Evolutionary conservation across 257 asterid genomes (phyloP), one percentile per base, ranked within the genome.

Genomic region (Lithospermum erythrorhizon): DNA sequence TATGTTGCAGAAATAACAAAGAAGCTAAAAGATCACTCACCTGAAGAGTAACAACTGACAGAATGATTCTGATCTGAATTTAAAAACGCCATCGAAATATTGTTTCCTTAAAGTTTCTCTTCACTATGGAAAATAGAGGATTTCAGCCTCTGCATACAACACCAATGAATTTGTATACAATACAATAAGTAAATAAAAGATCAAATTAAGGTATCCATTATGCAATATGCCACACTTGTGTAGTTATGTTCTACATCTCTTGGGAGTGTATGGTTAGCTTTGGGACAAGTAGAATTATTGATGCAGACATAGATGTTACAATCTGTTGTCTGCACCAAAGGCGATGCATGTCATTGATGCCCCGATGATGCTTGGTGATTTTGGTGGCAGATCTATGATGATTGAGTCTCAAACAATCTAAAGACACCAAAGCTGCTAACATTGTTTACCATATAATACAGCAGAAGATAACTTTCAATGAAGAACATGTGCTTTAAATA

Each of bases 1-100:
- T 84, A 84, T 29, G 75, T 76, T 53, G 95, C 97, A 47, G 73
- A 76, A 67, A 81, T 86, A 53, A 73, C 95, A 15, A 84, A 56
- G 61, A 89, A 79, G 76, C 85, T 89, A 66, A 86, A 82, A 73
- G 65, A 29, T 13, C 49, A 18, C 32, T 6, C 41, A 13, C 59
- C 67, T 32, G 54, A 9, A 25, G 20, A 3, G 14, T 57, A 35
- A 63, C 16, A 7, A 58, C 23, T 21, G 13, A 21, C 37, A 19
- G 15, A 20, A 48, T 6, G 19, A 25, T 4, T 29, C 45, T n/a
- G 15, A 48, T 24, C 29, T 5, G 9, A 7, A 11, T 41, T 41
- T 11, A 13, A 14, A 41, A 41, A 41, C 4, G 5, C 18, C 49
- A 11, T 5, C 14, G 17, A 41, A 41, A 11, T 41, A 18, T 41